These are phyloP conservation scores for Hypseocharis bilobata DNA, from an alignment of 441 rosid species.

Conservation along the genomic window DNA sequence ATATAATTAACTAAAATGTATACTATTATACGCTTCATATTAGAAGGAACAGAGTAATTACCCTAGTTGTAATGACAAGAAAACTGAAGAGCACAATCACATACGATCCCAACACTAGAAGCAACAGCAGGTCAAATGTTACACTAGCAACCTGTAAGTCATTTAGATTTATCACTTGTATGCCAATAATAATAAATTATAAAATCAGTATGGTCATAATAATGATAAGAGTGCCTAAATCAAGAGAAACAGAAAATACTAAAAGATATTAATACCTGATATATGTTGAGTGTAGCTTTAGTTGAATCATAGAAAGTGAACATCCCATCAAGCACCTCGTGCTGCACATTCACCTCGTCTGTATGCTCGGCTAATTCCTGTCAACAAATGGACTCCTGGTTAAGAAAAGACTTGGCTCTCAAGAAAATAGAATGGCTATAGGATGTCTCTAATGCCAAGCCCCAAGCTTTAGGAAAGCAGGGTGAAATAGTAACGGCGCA, in stretches of 20 bases:
- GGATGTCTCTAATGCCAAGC: too few species aligned
- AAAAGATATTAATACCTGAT: conserved; percentile 46
- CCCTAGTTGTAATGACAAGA: conserved; percentile 89
- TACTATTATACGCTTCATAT: too few species aligned
- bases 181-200: not conserved
- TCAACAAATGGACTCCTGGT: conserved; percentile 7
- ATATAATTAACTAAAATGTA: too few species aligned
- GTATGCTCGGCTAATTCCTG: conserved; percentile 83
- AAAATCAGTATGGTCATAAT: too few species aligned
- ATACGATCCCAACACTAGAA: conserved; percentile 80
- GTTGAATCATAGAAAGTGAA: conserved; percentile 85
- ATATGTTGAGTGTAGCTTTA: conserved; percentile 63
- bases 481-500: not conserved
- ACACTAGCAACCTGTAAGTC: conserved; percentile 85
- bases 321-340: conserved; percentile 71
- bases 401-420: too few species aligned
- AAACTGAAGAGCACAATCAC: conserved; percentile 80
- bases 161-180: conserved; percentile 7
- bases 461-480: not conserved
- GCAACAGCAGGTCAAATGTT: conserved; percentile 86
- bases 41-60: conserved; percentile 24
- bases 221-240: not conserved
- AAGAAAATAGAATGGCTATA: not conserved
- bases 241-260: not conserved
- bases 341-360: conserved; percentile 62